A percentile compares a stretch with the other conserved stretches of the same genome.
These are phyloP conservation scores for Laetiporus sulphureus DNA, from an alignment of 1,284 basidiomycete genomes.

Conservation along the genomic window DNA sequence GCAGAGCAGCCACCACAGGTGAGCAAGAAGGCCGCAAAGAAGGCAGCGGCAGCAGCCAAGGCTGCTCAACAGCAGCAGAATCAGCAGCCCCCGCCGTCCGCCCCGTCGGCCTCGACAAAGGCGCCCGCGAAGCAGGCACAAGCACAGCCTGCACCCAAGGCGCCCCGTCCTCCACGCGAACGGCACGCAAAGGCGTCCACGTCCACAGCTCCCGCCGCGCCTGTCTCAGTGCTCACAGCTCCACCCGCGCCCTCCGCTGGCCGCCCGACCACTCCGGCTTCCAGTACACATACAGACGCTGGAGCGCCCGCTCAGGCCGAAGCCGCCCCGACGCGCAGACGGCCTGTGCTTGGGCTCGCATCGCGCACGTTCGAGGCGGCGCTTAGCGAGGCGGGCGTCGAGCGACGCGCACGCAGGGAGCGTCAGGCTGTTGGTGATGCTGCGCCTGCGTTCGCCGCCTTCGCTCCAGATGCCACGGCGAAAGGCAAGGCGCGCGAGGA, in stretches of 20 bases:
- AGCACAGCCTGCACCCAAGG: slow-evolving; percentile 3
- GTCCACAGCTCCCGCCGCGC: slow-evolving; percentile 7
- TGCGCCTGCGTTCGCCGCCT: slow-evolving; percentile 1
- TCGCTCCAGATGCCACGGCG: background rate
- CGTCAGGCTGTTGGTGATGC: slow-evolving; percentile 20
- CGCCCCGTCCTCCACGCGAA: slow-evolving; percentile 5
- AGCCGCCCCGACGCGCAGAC: slow-evolving; percentile 29
- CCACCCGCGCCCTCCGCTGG: slow-evolving; percentile 3
- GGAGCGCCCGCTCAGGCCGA: slow-evolving; percentile 2
- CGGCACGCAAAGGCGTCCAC: slow-evolving; percentile 5
- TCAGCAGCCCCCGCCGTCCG: slow-evolving; percentile 5
- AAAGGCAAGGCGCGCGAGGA: slow-evolving; percentile 13
- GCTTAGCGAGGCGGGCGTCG: slow-evolving; percentile 47
- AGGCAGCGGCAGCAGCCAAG: slow-evolving; percentile 28
- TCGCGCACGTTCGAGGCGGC: slow-evolving; percentile 65
- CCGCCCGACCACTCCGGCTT: background rate
- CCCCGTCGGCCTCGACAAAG: slow-evolving; percentile 1
- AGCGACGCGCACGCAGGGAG: slow-evolving; percentile 23
- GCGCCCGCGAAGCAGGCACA: slow-evolving; percentile 9
- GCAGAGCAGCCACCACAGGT: slow-evolving; percentile 17
- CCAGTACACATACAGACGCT: background rate
- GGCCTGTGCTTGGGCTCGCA: slow-evolving; percentile 51
- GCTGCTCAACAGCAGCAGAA: slow-evolving; percentile 11
- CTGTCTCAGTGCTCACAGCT: background rate
- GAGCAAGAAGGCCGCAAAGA: slow-evolving; percentile 38